Conservation (phyloP, 2,329 filamentous ascomycete genomes). For the Sclerotinia nivalis region DNA sequence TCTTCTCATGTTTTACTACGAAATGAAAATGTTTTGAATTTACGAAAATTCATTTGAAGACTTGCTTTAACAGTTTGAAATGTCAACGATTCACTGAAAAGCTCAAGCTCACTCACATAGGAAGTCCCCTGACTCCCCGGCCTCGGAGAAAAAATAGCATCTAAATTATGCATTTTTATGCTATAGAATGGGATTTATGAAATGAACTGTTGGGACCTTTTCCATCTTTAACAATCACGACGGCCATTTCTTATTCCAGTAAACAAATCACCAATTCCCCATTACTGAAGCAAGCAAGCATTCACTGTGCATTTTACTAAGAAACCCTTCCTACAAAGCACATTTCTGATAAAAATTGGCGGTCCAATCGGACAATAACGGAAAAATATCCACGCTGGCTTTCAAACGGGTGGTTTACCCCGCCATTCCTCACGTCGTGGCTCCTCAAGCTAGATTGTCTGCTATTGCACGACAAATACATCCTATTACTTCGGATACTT, state of each 20-base stretch:
- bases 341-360: neutral
- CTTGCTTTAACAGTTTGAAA: too few relatives aligned
- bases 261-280: neutral
- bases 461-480: slow-evolving; percentile 42
- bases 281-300: neutral
- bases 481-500: slow-evolving; percentile 14
- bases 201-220: neutral
- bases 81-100: neutral
- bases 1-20: slow-evolving; percentile 9
- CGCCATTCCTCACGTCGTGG: slow-evolving; percentile 28
- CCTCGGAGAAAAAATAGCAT: slow-evolving; percentile 10
- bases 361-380: slow-evolving; percentile 22
- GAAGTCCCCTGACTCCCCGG: neutral
- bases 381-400: slow-evolving; percentile 15
- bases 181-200: slow-evolving; percentile 7
- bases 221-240: neutral
- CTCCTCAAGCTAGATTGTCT: slow-evolving; percentile 37
- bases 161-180: neutral
- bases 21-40: neutral
- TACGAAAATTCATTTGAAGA: neutral
- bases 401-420: slow-evolving; percentile 26
- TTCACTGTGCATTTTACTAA: neutral
- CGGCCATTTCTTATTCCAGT: neutral
- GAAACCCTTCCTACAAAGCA: neutral
- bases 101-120: neutral